Evolutionary conservation across 257 asterid genomes (phyloP).

Genomic region (Agastache rugosa): DNA sequence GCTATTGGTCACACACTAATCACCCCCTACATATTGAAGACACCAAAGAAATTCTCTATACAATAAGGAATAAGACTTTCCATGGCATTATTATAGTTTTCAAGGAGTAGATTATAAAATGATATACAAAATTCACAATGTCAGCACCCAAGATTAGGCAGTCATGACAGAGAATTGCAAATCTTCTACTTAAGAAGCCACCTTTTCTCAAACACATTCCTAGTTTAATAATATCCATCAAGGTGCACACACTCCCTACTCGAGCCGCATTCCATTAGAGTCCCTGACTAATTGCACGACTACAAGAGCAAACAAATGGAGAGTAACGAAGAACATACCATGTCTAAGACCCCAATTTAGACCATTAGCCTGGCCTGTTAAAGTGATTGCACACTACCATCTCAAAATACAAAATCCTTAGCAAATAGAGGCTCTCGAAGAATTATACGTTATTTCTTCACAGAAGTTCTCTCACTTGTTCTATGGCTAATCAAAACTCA

Average conservation of each 20-base stretch:
- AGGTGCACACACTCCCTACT: neutral
- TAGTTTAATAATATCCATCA: too few species aligned
- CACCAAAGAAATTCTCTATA: neutral
- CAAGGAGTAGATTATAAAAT: neutral
- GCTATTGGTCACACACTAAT: constrained; percentile 9
- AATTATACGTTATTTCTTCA: too few species aligned
- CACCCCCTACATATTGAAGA: neutral
- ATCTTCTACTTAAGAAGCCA: neutral
- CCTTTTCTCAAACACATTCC: neutral
- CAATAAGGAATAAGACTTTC: constrained; percentile 9
- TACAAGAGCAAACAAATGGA: neutral
- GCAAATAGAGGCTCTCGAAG: neutral
- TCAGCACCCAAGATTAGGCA: constrained; percentile 10
- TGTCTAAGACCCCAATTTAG: neutral
- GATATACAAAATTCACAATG: neutral
- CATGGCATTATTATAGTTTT: neutral
- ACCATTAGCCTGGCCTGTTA: neutral
- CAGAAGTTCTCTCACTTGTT: neutral
- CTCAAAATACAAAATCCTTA: constrained; percentile 4
- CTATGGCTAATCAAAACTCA: neutral
- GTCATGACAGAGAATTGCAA: constrained; percentile 1
- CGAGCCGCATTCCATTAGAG: neutral
- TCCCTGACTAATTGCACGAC: neutral
- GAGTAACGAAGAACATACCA: neutral
- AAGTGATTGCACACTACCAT: neutral